Percentiles rank a stretch among this genome's conserved stretches.
Evolutionary conservation across 495 filamentous ascomycete species (phyloP).

Genomic region (Opeltia flavorubescens): DNA sequence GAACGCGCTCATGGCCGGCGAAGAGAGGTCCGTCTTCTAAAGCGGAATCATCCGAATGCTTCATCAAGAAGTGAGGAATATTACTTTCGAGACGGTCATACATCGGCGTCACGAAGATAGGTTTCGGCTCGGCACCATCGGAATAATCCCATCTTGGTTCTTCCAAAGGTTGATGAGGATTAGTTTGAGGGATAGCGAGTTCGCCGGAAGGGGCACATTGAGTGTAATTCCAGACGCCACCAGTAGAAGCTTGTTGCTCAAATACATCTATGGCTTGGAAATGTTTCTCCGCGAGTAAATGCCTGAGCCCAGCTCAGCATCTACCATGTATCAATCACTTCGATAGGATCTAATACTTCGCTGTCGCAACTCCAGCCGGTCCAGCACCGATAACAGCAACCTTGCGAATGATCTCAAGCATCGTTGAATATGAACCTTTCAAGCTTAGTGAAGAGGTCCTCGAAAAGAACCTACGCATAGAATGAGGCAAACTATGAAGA

Average conservation of each 20-base stretch:
- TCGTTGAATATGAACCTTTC: too few species aligned
- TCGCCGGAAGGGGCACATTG: conserved; percentile 10
- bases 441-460: too few species aligned
- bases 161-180: conserved; percentile 26
- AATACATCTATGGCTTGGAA: conserved; percentile 64
- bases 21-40: conserved; percentile 51
- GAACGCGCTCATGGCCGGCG: conserved; percentile 51
- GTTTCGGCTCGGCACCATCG: conserved; percentile 5
- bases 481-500: too few species aligned
- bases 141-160: conserved; percentile 28
- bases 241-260: conserved; percentile 61
- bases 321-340: conserved; percentile 51
- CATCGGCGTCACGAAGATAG: conserved; percentile 52
- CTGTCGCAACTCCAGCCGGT: conserved; percentile 49
- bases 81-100: conserved; percentile 78
- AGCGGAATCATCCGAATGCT: conserved; percentile 58
- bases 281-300: conserved; percentile 54
- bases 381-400: conserved; percentile 62
- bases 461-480: too few species aligned
- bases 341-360: conserved; percentile 39
- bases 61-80: conserved; percentile 72
- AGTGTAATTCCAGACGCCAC: conserved; percentile 70
- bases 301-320: conserved; percentile 54
- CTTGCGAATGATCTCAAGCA: background rate
- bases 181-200: conserved; percentile 25